Evolutionary conservation across 345 rosid genomes (phyloP).

Genomic region (Citrus reticulata): DNA sequence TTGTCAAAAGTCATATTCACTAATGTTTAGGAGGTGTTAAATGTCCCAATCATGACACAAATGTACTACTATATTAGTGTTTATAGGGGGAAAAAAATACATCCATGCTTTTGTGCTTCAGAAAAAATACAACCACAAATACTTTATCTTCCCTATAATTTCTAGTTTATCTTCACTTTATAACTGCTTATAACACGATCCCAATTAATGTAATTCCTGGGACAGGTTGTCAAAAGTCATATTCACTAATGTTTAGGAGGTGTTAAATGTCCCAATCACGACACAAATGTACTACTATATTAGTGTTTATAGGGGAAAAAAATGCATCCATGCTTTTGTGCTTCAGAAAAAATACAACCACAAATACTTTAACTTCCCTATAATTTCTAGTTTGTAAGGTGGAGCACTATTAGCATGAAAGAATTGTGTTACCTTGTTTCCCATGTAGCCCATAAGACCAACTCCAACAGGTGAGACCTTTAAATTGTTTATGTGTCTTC

Average conservation of each 20-base stretch:
- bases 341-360: background rate
- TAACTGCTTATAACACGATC: background rate
- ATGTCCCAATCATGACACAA: background rate
- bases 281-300: background rate
- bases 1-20: background rate
- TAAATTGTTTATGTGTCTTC: slow-evolving; percentile 86
- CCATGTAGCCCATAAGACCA: slow-evolving; percentile 99
- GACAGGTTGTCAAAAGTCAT: background rate
- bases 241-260: background rate
- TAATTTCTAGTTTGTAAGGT: background rate
- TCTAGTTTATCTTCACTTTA: background rate
- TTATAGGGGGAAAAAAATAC: background rate
- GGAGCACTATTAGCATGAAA: slow-evolving; percentile 4
- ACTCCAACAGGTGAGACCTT: slow-evolving; percentile 96
- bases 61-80: background rate
- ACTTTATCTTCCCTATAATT: background rate
- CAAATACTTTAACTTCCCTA: background rate
- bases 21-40: background rate
- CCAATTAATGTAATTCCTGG: background rate
- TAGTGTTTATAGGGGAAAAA: background rate
- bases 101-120: background rate
- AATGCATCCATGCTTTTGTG: background rate
- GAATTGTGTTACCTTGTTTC: slow-evolving; percentile 75
- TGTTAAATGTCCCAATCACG: background rate
- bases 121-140: background rate